Base-by-base conservation (phyloP, 495 filamentous ascomycete species). In the Talaromyces trachyspermus region DNA sequence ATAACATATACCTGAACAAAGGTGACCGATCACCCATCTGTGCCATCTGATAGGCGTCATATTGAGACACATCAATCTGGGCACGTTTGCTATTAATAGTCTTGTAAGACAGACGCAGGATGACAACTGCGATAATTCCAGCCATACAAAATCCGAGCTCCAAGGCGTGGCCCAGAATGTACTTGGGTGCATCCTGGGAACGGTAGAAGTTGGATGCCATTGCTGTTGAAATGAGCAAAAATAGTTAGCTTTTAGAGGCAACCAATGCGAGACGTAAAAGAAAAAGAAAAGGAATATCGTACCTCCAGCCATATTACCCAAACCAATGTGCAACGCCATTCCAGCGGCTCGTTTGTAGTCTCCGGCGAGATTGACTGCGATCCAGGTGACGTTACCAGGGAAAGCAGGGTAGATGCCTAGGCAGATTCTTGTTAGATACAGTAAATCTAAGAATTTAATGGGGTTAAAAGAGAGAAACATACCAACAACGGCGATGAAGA, bases 171-270 rank as follows among this genome's bases (percentile, higher is more conserved):
- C 86, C 86, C 3, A 88, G 72, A 2, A 74, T 63, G 49, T 83
- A 90, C 15, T 74, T 65, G 0, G 84, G 84, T 5, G 67, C 64
- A 51, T 89, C 84, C 19, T 69, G 66, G 4, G 66, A 51, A 12
- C 85, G 78, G 54, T 89, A 90, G 60, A 90, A 88, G 54, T 89
- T 88, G 2, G 79, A 80, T 0, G 84, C 77, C 78, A 89, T 86
- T 1, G 84, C 70, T 76, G 18, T 49, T 20, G 14, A 25, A 27
- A 7, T n/a, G 9, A 37, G 15, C 29, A 9, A 20, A 18, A 8
- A 17, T n/a, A 2, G 30, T 57, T 53, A 57, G 46, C 14, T 20
- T 43, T 35, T 11, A 14, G 38, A 6, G n/a, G 19, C 9, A n/a
- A n/a, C n/a, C n/a, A n/a, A n/a, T n/a, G n/a, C n/a, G n/a, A n/a